A percentile compares a stretch with the other conserved stretches of the same genome.
phyloP scores from a whole-genome alignment of 345 rosid species.

The Laguncularia racemosa region DNA sequence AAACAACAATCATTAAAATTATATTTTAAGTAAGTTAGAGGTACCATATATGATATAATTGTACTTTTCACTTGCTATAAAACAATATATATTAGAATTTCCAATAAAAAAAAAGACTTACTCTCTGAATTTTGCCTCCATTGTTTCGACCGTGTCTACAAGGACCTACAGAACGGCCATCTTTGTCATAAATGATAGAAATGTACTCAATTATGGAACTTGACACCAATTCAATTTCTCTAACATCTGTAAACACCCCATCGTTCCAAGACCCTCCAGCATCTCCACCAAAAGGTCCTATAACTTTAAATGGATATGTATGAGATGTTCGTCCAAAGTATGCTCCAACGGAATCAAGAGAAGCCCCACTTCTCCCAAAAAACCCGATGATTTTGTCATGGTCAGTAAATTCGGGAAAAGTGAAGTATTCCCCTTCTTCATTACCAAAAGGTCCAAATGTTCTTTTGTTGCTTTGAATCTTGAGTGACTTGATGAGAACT shows the following conservation, averaged over 20 bases:
- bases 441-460: conserved; percentile 3
- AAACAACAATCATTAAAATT: too few species aligned
- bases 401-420: neutral
- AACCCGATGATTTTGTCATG: conserved; percentile 2
- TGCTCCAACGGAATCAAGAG: conserved; percentile 8
- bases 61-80: too few species aligned
- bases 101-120: neutral
- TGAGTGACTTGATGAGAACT: neutral
- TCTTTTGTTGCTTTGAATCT: conserved; percentile 3
- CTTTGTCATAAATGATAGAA: neutral
- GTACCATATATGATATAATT: too few species aligned
- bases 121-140: conserved; percentile 4
- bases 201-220: neutral
- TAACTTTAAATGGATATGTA: conserved; percentile 1
- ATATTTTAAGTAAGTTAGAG: too few species aligned
- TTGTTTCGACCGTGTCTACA: neutral
- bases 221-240: conserved; percentile 4
- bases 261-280: conserved; percentile 2
- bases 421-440: neutral
- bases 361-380: neutral
- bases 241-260: conserved; percentile 1
- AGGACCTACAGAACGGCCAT: conserved; percentile 7
- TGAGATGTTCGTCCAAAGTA: conserved; percentile 8
- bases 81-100: too few species aligned
- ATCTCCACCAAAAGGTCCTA: neutral